Evolutionary conservation across 768 basidiomycete species (phyloP), one percentile per base, ranked within the genome.

Genomic region (Kwoniella mangroviensis): DNA sequence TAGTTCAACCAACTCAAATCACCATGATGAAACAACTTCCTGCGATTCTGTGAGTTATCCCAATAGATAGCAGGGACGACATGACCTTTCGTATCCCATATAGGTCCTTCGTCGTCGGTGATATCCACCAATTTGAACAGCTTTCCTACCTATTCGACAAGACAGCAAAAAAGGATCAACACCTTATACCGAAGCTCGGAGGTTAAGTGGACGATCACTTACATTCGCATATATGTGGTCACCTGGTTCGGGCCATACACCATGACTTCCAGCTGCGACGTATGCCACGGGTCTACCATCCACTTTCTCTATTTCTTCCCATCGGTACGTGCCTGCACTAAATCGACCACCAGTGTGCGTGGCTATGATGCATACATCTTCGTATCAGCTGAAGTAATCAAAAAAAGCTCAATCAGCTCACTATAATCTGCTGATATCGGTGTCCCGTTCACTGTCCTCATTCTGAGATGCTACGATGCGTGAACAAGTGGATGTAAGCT

Each of bases 211-310:
- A 7, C 34, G 34, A 34, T 7, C 15, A 71, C 78, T 67, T 24
- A 80, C 77, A 22, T 78, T 64, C 7, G 76, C 78, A 51, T 74
- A 79, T 43, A 77, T 65, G 49, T 81, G 79, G 22, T 72, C 70
- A 1, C 79, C 79, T 0, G 78, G 75, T 12, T 64, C 57, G 3
- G 75, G 73, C 79, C 79, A 81, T 4, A 81, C 49, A 13, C 79
- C 79, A 62, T 81, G 79, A 71, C 70, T 72, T n/a, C 79, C 79
- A 6, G 77, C 74, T 34, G 79, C 79, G 28, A 65, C 55, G 63
- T 75, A 81, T 5, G 74, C 79, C 3, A 81, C 74, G 3, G 78
- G 76, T 22, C 79, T 52, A 12, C 67, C 74, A 43, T 81, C 76
- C 1, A 65, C 21, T 52, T 75, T 74, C 4, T 59, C 54, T 13